These are phyloP conservation scores for Fonsecaea monophora DNA, from an alignment of 2,329 filamentous ascomycete genomes.

Conservation along the genomic window DNA sequence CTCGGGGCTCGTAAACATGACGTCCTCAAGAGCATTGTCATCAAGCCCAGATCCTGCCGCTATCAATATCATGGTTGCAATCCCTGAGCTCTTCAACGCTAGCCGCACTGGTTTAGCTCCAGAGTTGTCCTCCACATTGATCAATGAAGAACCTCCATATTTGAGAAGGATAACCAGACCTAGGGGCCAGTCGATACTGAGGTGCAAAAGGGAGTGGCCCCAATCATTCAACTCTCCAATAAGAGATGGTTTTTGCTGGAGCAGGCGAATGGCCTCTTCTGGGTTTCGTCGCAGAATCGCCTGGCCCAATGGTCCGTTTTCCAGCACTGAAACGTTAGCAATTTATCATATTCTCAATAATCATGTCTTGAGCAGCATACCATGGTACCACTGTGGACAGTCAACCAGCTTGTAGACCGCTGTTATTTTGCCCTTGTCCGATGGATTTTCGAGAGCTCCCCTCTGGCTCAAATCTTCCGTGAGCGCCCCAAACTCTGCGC, in stretches of 20 bases:
- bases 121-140: not conserved
- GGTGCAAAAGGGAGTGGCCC: slow-evolving; percentile 11
- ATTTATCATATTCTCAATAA: too few species aligned
- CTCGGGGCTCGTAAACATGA: too few species aligned
- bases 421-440: not conserved
- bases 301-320: slow-evolving; percentile 6
- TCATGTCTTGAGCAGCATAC: not conserved
- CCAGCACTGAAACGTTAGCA: slow-evolving; percentile 7
- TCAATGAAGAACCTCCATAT: slow-evolving; percentile 3
- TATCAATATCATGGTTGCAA: not conserved
- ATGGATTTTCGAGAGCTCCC: not conserved
- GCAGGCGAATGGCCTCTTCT: not conserved
- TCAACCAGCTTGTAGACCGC: not conserved
- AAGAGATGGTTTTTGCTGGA: not conserved
- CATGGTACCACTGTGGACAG: not conserved
- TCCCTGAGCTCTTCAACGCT: rapidly evolving
- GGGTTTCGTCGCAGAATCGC: slow-evolving; percentile 4
- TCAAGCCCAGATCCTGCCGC: not conserved
- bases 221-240: not conserved
- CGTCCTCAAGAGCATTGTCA: too few species aligned
- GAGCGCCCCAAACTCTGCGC: not conserved
- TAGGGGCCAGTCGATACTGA: slow-evolving; percentile 6
- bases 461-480: not conserved
- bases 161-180: slow-evolving; percentile 8
- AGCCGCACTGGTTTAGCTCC: not conserved